Evolutionary conservation across 1,284 basidiomycete genomes (phyloP).

Genomic region (Ustilago curta): DNA sequence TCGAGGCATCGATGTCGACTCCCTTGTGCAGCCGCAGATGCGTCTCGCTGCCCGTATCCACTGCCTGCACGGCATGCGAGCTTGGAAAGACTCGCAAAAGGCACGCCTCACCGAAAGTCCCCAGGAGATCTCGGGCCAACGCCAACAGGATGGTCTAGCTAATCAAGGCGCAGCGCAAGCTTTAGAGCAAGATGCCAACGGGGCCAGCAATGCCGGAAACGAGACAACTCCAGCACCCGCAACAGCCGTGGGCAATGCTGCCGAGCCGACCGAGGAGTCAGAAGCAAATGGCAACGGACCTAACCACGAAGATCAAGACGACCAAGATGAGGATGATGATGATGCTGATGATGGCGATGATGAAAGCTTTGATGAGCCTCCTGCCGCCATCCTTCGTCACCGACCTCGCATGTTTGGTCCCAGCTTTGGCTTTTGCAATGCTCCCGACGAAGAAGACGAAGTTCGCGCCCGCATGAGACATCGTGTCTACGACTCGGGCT

Average conservation of each 20-base stretch:
- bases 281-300: background rate
- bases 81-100: constrained; percentile 47
- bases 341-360: constrained; percentile 14
- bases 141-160: constrained; percentile 22
- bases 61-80: constrained; percentile 46
- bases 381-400: constrained; percentile 30
- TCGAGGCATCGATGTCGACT: constrained; percentile 35
- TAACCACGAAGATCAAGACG: background rate
- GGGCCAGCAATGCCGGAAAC: background rate
- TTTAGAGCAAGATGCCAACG: background rate
- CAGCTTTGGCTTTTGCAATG: constrained; percentile 44
- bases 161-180: constrained; percentile 22
- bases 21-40: constrained; percentile 26
- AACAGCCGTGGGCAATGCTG: background rate
- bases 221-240: background rate
- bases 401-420: constrained; percentile 38
- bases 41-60: constrained; percentile 43
- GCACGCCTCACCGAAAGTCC: constrained; percentile 38
- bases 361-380: constrained; percentile 42
- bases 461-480: constrained; percentile 41
- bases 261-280: background rate
- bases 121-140: constrained; percentile 39
- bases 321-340: constrained; percentile 5
- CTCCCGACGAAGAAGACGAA: constrained; percentile 42
- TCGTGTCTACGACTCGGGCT: constrained; percentile 46